Evolutionary conservation across 805 yeast species (phyloP).

Genomic region (Wickerhamomyces rabaulensis): DNA sequence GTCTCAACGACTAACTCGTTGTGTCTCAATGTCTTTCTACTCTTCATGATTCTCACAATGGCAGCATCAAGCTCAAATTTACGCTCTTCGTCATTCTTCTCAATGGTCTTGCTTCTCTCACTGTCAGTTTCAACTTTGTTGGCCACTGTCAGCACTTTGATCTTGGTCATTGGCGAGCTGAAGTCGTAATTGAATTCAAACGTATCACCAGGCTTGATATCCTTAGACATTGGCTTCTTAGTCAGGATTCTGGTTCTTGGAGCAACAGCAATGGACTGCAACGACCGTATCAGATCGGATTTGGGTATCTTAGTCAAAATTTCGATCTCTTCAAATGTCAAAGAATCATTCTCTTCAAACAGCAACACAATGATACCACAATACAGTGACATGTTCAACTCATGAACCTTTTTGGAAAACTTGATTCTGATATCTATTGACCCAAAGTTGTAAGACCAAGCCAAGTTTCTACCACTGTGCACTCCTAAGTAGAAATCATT

Average conservation of each 20-base stretch:
- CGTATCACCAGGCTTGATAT: slow-evolving; percentile 54
- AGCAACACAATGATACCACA: slow-evolving; percentile 75
- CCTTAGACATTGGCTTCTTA: slow-evolving; percentile 72
- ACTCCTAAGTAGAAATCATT: slow-evolving; percentile 44
- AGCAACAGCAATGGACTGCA: slow-evolving; percentile 81
- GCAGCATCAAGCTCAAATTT: slow-evolving; percentile 76
- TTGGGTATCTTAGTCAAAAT: slow-evolving; percentile 68
- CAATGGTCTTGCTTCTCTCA: slow-evolving; percentile 39
- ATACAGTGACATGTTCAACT: slow-evolving; percentile 72
- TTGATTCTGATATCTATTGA: slow-evolving; percentile 72
- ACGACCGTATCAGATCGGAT: slow-evolving; percentile 65
- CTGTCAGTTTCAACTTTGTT: slow-evolving; percentile 43
- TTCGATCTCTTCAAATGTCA: slow-evolving; percentile 58
- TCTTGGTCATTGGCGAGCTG: slow-evolving; percentile 59
- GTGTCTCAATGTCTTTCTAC: slow-evolving; percentile 55
- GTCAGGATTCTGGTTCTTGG: slow-evolving; percentile 71
- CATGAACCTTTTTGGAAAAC: slow-evolving; percentile 66
- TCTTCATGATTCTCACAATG: slow-evolving; percentile 82
- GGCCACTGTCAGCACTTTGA: slow-evolving; percentile 65
- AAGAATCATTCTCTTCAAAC: slow-evolving; percentile 52
- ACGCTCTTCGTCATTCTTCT: slow-evolving; percentile 57
- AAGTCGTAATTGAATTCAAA: slow-evolving; percentile 68
- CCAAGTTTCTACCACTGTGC: slow-evolving; percentile 53
- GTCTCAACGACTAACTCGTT: slow-evolving; percentile 65
- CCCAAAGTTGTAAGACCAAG: slow-evolving; percentile 84